Base-by-base conservation (phyloP, 2,329 filamentous ascomycete species). In the Pseudofabraea citricarpa region DNA sequence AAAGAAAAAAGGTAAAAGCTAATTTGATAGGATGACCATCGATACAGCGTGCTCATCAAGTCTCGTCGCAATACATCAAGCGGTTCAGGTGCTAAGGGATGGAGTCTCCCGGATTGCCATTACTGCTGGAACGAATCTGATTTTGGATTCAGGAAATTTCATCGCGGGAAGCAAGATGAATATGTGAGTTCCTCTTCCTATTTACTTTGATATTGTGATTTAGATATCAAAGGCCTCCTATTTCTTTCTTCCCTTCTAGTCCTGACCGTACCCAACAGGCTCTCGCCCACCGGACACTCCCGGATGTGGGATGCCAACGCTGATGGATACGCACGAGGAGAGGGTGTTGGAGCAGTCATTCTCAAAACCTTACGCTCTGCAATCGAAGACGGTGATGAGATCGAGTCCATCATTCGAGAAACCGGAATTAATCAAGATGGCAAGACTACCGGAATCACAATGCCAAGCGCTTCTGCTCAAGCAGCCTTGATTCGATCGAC, bases 311-410 rank as follows among this genome's bases (percentile, higher is more conserved):
- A 45, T 21, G 32, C 20, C 13, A 24, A 42, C n/a, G 39, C 43
- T 7, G 39, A 45, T 20, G 43, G 43, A n/a, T 45, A 45, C 21
- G 43, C 39, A 3, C 43, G 43, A 9, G 43, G 43, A 9, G 81
- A 85, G 52, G 81, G 79, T 1, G 66, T 77, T 20, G 77, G 70
- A 0, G 68, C 76, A 12, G 59, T 84, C 2, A 53, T 83, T 3
- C 55, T 85, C 36, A 84, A 84, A 59, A 69, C 69, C 2, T 61
- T 83, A 0, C 62, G 66, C 6, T 73, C 79, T 55, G 81, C 81
- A 1, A 51, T 83, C 6, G 63, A 64, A 12, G 74, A 78, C 49
- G 74, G 75, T 18, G 78, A 84, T 54, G 71, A 70, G 0, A 75
- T 79, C 43, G 69, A 73, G 5, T 72, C 68, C 7, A 66, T 80